Conservation (phyloP, 2,329 filamentous ascomycete genomes). For the Canariomyces notabilis region DNA sequence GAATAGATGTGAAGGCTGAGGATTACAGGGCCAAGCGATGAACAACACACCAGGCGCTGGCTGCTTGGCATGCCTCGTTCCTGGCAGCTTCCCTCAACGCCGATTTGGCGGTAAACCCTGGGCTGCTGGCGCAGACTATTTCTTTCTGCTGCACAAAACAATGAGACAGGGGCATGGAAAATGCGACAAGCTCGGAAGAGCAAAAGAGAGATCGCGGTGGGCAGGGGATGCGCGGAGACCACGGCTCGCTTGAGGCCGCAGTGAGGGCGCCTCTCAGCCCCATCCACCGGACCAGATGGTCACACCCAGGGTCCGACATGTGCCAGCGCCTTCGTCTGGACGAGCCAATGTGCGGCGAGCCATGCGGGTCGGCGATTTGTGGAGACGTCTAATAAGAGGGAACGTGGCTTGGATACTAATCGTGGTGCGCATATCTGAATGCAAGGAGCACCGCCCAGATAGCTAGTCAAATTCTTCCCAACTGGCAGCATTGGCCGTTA, state of each 20-base stretch:
- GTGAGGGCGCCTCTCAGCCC: not conserved
- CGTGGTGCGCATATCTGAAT: not conserved
- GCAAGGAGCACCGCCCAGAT: not conserved
- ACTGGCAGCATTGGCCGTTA: not conserved
- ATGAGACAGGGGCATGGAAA: not conserved
- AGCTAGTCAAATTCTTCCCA: not conserved
- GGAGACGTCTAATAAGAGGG: not conserved
- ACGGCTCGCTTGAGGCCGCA: not conserved
- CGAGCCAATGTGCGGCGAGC: not conserved
- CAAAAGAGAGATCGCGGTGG: not conserved
- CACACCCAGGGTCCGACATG: not conserved
- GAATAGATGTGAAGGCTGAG: conserved; percentile 2
- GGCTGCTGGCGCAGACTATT: not conserved
- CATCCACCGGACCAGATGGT: not conserved
- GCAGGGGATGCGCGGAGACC: not conserved
- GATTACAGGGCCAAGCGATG: not conserved
- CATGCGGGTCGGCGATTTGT: not conserved
- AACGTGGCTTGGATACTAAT: not conserved
- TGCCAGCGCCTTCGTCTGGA: not conserved
- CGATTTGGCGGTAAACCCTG: not conserved
- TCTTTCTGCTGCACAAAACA: not conserved
- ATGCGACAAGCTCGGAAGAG: not conserved
- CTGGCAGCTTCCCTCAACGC: not conserved
- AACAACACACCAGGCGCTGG: conserved; percentile 8
- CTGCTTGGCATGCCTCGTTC: conserved; percentile 12